Base-by-base conservation (phyloP, 257 asterid genomes). In the Petrea volubilis region DNA sequence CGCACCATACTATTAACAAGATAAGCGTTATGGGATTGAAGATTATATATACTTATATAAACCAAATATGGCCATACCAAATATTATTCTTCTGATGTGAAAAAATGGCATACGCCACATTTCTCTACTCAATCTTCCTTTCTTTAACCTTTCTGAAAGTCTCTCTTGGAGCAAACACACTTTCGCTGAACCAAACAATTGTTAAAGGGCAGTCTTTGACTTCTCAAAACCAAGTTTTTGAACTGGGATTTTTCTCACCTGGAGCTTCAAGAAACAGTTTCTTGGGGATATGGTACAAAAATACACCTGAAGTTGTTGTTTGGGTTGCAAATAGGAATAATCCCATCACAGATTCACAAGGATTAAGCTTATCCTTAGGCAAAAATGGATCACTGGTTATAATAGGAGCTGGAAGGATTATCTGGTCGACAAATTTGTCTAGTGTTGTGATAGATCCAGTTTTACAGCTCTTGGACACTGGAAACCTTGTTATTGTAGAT, bases 261-360 rank as follows among this genome's bases (percentile, higher is more conserved):
- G 84, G 84, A 15, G 52, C 20, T 10, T 72, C 75, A 36, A 23
- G 8, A 3, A 60, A 62, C 33, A 4, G 21, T 1, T 79, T 28
- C 46, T 13, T 79, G 46, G 83, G 83, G 17, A 59, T 79, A 50
- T 79, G 83, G 83, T 74, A 64, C 58, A 74, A 52, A 65, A 23
- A 47, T 52, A 79, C 78, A 20, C 80, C 78, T 1, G 73, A 61
- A 6, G 29, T 60, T 2, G 62, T 67, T 9, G 75, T 60, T 34
- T 75, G 84, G 84, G 80, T 79, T 34, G 79, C 84, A 27, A 79
- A 79, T 28, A 53, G 84, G 10, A 71, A 66, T 61, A 13, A 67
- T 4, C 84, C 80, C 51, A 31, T 74, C 33, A 6, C 52, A 1
- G 34, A 40, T n/a, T 58, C 77, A 21, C 25, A 51, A 4, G 64